Evolutionary conservation across 345 rosid genomes (phyloP).

Genomic region (Salix viminalis): DNA sequence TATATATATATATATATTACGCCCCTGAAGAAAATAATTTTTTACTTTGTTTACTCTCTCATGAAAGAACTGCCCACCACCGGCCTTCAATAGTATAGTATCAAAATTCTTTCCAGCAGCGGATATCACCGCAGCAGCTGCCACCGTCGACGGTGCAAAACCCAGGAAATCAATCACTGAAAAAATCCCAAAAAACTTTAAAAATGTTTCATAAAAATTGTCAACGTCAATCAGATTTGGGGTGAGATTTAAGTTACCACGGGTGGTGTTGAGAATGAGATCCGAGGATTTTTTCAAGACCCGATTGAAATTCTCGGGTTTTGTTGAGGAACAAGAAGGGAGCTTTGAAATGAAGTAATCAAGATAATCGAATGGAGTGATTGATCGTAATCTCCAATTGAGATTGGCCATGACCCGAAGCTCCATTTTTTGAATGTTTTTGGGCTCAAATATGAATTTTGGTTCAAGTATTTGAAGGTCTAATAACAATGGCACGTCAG

Average conservation of each 20-base stretch:
- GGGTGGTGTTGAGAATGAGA: slow-evolving; percentile 51
- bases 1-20: no score
- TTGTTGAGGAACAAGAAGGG: slow-evolving; percentile 17
- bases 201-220: not conserved
- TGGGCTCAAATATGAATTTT: slow-evolving; percentile 49
- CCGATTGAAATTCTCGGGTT: slow-evolving; percentile 15
- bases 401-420: slow-evolving; percentile 47
- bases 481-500: slow-evolving; percentile 40
- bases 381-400: slow-evolving; percentile 47
- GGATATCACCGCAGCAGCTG: slow-evolving; percentile 50
- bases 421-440: slow-evolving; percentile 58
- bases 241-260: slow-evolving; percentile 35
- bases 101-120: slow-evolving; percentile 32
- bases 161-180: slow-evolving; percentile 58
- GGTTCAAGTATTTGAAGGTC: slow-evolving; percentile 53
- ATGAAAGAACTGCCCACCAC: slow-evolving; percentile 12
- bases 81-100: not conserved
- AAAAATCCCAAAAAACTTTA: not conserved
- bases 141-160: slow-evolving; percentile 45
- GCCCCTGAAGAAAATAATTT: not conserved
- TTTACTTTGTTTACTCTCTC: slow-evolving; percentile 39
- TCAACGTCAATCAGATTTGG: not conserved
- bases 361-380: slow-evolving; percentile 58
- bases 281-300: slow-evolving; percentile 38
- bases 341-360: slow-evolving; percentile 39